Percentiles rank a stretch among this genome's conserved stretches.
Evolutionary conservation across 306 rosid species (phyloP).

Genomic region (Oemleria cerasiformis): DNA sequence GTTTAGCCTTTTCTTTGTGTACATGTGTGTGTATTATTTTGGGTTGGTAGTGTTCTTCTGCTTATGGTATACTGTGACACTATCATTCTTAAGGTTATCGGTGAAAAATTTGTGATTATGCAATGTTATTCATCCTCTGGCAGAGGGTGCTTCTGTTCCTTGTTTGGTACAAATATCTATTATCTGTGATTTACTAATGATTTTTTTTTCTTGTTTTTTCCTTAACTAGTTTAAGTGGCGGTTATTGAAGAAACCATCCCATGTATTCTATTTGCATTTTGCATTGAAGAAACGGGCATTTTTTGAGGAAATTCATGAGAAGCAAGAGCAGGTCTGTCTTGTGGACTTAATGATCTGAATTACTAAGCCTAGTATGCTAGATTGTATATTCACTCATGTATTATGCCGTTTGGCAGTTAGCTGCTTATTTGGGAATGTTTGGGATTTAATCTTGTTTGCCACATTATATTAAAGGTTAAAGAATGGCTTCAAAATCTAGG

Average conservation of each 20-base stretch:
- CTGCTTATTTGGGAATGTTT: constrained; percentile 39
- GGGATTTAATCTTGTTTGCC: constrained; percentile 71
- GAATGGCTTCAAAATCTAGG: constrained; percentile 99
- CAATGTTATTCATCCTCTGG: background rate
- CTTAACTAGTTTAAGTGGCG: constrained; percentile 90
- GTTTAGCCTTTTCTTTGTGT: background rate
- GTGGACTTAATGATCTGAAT: constrained; percentile 8
- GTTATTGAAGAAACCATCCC: constrained; percentile 88
- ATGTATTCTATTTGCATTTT: constrained; percentile 87
- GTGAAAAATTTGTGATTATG: background rate
- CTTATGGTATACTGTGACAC: no score
- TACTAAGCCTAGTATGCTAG: background rate
- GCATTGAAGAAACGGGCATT: constrained; percentile 83
- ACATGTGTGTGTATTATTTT: no score
- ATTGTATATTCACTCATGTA: background rate
- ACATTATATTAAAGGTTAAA: constrained; percentile 94
- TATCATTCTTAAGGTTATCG: no score
- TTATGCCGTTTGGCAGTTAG: constrained; percentile 38
- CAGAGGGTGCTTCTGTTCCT: background rate
- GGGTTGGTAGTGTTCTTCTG: background rate
- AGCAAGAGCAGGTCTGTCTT: constrained; percentile 88
- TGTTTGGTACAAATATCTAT: background rate
- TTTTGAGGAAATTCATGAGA: constrained; percentile 91
- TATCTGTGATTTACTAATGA: background rate
- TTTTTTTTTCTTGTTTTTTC: constrained; percentile 10